Evolutionary conservation across 306 rosid species (phyloP).

Genomic region (Datisca glomerata): DNA sequence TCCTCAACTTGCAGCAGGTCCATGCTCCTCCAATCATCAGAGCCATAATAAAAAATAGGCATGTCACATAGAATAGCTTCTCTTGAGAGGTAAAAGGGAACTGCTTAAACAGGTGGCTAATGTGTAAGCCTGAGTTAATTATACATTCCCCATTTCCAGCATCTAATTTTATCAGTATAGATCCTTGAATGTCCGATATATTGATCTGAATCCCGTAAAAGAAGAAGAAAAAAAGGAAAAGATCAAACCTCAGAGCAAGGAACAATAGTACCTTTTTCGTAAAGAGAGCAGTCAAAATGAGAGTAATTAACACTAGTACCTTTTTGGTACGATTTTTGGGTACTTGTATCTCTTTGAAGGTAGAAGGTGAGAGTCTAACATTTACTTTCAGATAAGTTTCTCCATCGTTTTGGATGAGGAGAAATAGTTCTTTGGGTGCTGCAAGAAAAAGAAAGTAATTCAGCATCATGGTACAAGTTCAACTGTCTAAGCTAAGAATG

Average conservation of each 20-base stretch:
- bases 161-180: conserved; percentile 8
- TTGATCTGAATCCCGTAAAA: conserved; percentile 18
- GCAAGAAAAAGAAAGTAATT: conserved; percentile 4
- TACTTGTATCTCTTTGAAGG: conserved; percentile 5
- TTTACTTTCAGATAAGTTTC: conserved; percentile 11
- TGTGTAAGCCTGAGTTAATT: conserved; percentile 5
- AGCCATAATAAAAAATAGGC: conserved; percentile 2
- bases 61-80: conserved; percentile 11
- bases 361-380: conserved; percentile 4
- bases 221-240: too few relatives aligned
- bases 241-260: too few relatives aligned
- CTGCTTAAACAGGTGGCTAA: conserved; percentile 6
- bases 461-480: conserved; percentile 1
- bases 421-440: conserved; percentile 10
- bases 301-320: conserved; percentile 4
- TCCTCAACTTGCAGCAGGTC: conserved; percentile 11
- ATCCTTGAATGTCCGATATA: conserved; percentile 8
- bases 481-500: neutral
- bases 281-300: too few relatives aligned
- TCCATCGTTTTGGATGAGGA: conserved; percentile 17
- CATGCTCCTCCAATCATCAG: conserved; percentile 18
- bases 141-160: conserved; percentile 17
- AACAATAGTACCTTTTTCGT: too few relatives aligned
- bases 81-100: conserved; percentile 5
- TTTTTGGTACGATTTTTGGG: conserved; percentile 4